Base-by-base conservation (phyloP, 192 early-diverging fungal species). In the Glomus cerebriforme region DNA sequence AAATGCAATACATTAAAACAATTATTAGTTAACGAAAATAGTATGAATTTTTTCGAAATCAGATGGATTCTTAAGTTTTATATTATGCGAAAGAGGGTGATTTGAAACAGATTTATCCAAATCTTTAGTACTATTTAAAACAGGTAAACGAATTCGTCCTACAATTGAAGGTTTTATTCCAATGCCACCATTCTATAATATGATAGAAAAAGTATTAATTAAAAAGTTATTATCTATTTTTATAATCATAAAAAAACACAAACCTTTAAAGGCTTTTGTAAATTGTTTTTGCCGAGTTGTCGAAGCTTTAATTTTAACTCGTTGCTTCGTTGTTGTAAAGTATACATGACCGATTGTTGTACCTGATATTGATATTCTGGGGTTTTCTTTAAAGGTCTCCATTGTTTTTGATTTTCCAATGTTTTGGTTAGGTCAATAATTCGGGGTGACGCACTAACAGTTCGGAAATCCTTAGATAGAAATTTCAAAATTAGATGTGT, bases 291-390 rank as follows among this genome's bases (percentile, higher is more conserved):
- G 7, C 74, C 73, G 1, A 80, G 27, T 26, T 80, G 73, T 66
- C 45, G 37, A 27, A 78, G 39, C 66, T 78, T 78, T 29, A 43
- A 47, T 66, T 85, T 83, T 49, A 90, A 81, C 63, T 90, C 87
- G 27, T 83, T 75, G 64, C 86, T 86, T 59, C 89, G 81, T 70
- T 86, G 79, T 43, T 88, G 85, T 35, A 90, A 80, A 24, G 87
- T 90, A 63, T 87, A 72, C 24, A 90, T 60, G 1, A 86, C 85
- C 26, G 86, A 84, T 70, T 88, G 89, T 47, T 90, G 87, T 45
- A 81, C 79, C 65, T 88, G 87, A 78, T 87, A 90, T 31, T 90
- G 88, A 79, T 85, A 90, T 32, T 83, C 84, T 10, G 89, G 86
- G 22, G 73, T 66, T 3, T 79, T 84, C 49, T 83, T 82, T 34